Percentiles rank a stretch among this genome's conserved stretches.
These are phyloP conservation scores for Linum lewisii DNA, from an alignment of 345 rosid species.

Conservation along the genomic window DNA sequence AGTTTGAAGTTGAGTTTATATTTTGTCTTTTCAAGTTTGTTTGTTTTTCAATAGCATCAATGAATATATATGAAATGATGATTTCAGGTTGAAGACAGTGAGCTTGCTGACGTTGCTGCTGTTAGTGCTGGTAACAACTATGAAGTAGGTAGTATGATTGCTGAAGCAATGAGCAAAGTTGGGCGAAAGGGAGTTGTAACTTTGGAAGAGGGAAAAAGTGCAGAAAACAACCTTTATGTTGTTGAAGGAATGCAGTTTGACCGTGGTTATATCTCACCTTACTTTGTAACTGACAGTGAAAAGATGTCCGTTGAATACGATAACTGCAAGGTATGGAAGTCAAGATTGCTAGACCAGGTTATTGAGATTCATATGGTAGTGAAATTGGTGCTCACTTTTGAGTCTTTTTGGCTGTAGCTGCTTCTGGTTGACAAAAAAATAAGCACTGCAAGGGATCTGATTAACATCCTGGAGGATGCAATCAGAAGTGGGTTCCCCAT, in stretches of 20 bases:
- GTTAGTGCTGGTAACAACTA: constrained; percentile 96
- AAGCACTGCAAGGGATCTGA: constrained; percentile 8
- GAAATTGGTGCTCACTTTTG: background rate
- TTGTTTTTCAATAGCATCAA: too few species aligned
- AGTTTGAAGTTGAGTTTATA: background rate
- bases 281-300: constrained; percentile 93
- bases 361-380: background rate
- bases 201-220: constrained; percentile 97
- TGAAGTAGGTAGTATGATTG: constrained; percentile 94
- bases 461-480: constrained; percentile 8
- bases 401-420: constrained; percentile 44
- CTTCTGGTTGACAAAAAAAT: constrained; percentile 47
- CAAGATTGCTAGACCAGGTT: background rate
- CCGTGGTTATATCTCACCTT: constrained; percentile 96
- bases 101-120: constrained; percentile 97
- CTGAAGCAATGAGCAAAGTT: constrained; percentile 95
- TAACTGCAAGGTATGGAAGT: constrained; percentile 71
- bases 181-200: constrained; percentile 97
- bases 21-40: background rate
- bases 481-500: constrained; percentile 6
- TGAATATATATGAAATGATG: background rate
- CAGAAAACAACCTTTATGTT: constrained; percentile 88
- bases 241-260: constrained; percentile 99
- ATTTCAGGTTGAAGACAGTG: constrained; percentile 93
- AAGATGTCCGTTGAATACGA: constrained; percentile 96